phyloP scores from a whole-genome alignment of 331 rosid species.

The Pyracantha coccinea region DNA sequence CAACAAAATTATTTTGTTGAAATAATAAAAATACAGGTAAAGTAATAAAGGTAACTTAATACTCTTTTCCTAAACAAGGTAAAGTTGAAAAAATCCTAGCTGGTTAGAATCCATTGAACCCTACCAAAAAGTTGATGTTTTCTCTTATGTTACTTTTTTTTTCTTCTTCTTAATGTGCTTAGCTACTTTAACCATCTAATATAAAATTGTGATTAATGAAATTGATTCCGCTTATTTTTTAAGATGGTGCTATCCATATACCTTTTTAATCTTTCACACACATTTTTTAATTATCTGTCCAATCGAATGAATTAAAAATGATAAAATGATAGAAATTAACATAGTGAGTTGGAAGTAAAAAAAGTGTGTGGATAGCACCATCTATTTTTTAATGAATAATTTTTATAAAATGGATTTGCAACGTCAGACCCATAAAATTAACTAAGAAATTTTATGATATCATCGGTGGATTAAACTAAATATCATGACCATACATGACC shows the following conservation, averaged over 20 bases:
- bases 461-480: no score
- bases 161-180: neutral
- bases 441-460: neutral
- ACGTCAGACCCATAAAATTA: neutral
- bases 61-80: neutral
- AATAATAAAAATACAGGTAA: neutral
- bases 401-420: neutral
- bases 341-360: no score
- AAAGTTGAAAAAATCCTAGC: neutral
- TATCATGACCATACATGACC: no score
- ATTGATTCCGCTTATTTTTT: neutral
- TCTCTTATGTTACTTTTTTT: neutral
- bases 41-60: neutral
- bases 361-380: no score
- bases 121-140: neutral
- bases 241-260: no score
- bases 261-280: accelerated
- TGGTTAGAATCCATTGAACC: neutral
- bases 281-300: no score
- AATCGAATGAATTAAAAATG: no score
- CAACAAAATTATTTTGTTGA: neutral
- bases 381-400: no score
- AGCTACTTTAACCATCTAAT: neutral
- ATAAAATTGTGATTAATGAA: neutral
- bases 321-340: no score